These are phyloP conservation scores for Adansonia digitata DNA, from an alignment of 345 rosid genomes.

Conservation along the genomic window DNA sequence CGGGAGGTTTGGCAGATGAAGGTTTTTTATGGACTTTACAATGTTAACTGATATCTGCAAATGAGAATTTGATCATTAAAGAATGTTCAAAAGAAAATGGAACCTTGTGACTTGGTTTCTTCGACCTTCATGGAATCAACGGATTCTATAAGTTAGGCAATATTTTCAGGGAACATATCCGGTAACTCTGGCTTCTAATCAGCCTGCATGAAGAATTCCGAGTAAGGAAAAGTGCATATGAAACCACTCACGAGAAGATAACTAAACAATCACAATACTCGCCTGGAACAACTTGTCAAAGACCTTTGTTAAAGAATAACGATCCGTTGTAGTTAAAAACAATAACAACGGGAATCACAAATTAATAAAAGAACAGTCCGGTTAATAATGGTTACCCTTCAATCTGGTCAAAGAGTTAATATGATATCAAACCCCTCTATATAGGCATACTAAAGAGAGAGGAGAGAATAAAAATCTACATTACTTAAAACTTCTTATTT, in stretches of 20 bases:
- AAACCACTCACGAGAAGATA: neutral
- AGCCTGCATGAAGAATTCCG: constrained; percentile 37
- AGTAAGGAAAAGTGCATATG: neutral
- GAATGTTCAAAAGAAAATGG: no score
- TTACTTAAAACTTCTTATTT: no score
- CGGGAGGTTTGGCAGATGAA: constrained; percentile 33
- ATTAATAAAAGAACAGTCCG: neutral
- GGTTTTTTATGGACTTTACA: constrained; percentile 31
- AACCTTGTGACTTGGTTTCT: constrained; percentile 64
- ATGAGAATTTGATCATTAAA: neutral
- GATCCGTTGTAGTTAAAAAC: constrained; percentile 80
- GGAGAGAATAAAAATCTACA: neutral
- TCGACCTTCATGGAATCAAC: constrained; percentile 59
- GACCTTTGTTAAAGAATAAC: constrained; percentile 64
- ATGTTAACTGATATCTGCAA: constrained; percentile 7
- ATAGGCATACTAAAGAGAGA: neutral
- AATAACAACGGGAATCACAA: constrained; percentile 16
- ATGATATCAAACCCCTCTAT: neutral
- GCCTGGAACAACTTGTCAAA: constrained; percentile 93
- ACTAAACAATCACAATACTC: constrained; percentile 7
- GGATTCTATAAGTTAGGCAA: constrained; percentile 58
- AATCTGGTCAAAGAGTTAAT: neutral
- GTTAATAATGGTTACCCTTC: neutral
- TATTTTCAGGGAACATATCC: constrained; percentile 64
- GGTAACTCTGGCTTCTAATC: constrained; percentile 91